phyloP scores from a whole-genome alignment of 164 flowering plant genomes.

The Annona cherimola region DNA sequence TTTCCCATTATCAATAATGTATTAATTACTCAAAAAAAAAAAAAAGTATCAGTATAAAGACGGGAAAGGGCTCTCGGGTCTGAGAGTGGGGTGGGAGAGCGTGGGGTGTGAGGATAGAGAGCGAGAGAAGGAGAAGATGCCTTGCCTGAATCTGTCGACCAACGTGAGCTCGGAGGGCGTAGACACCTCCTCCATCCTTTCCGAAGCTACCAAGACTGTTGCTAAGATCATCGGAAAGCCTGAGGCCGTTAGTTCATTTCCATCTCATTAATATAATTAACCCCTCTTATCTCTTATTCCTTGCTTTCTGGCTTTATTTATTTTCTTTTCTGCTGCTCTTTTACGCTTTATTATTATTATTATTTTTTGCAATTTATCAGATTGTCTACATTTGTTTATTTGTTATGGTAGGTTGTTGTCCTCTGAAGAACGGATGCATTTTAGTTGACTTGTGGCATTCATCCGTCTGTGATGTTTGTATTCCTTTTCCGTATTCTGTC shows the following conservation, averaged over 20 bases:
- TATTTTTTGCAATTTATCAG: not conserved
- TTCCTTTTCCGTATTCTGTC: not conserved
- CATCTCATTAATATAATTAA: constrained; percentile 2
- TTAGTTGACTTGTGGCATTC: not conserved
- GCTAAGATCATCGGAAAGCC: constrained; percentile 78
- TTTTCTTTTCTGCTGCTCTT: not conserved
- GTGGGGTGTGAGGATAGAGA: not conserved
- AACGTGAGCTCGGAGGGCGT: constrained; percentile 74
- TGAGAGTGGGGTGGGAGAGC: not conserved
- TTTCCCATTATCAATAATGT: too few species aligned
- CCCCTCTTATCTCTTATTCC: not conserved
- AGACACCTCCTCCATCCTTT: constrained; percentile 65
- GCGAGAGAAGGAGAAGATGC: constrained; percentile 38
- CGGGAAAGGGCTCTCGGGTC: too few species aligned
- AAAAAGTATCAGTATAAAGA: too few species aligned
- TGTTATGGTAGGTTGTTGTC: not conserved
- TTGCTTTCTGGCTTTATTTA: not conserved
- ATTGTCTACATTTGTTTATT: not conserved
- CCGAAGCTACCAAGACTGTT: constrained; percentile 68
- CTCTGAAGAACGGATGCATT: not conserved
- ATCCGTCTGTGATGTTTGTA: not conserved
- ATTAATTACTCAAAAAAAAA: too few species aligned
- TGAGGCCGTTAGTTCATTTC: constrained; percentile 36
- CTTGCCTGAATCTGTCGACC: constrained; percentile 72
- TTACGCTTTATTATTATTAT: too few species aligned